These are phyloP conservation scores for Penicillium sp. DNA, from an alignment of 2,329 filamentous ascomycete species.

Conservation along the genomic window DNA sequence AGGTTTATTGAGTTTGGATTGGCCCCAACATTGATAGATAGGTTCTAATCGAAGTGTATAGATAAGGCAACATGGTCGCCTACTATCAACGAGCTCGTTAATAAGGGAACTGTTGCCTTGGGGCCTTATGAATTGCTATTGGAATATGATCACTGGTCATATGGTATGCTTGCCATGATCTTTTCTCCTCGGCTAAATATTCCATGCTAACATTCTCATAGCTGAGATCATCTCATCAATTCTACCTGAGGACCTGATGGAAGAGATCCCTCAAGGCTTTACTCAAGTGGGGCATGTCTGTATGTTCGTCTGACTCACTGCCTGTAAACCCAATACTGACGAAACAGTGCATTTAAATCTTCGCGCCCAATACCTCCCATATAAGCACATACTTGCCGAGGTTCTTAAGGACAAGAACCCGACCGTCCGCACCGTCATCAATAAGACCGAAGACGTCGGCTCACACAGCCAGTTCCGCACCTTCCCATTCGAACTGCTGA, in stretches of 20 bases:
- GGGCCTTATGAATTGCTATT: slow-evolving; percentile 74
- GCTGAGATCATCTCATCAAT: slow-evolving; percentile 81
- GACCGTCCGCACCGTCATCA: slow-evolving; percentile 82
- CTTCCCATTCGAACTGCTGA: slow-evolving; percentile 87
- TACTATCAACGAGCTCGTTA: slow-evolving; percentile 66
- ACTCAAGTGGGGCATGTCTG: slow-evolving; percentile 84
- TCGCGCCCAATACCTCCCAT: slow-evolving; percentile 75
- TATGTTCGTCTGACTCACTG: slow-evolving; percentile 43
- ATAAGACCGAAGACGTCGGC: slow-evolving; percentile 89
- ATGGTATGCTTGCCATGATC: slow-evolving; percentile 55
- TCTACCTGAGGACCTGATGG: slow-evolving; percentile 74
- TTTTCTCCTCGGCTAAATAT: not conserved
- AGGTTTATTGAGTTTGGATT: slow-evolving; percentile 26
- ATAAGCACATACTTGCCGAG: slow-evolving; percentile 81
- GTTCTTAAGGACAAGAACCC: slow-evolving; percentile 89
- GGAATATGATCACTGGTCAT: slow-evolving; percentile 83
- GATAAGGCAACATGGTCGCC: slow-evolving; percentile 74
- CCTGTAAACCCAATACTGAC: slow-evolving; percentile 11
- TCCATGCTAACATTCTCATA: slow-evolving; percentile 34
- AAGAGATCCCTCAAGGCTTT: slow-evolving; percentile 82
- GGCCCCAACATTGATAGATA: not conserved
- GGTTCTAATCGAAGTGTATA: slow-evolving; percentile 35
- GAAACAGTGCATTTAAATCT: slow-evolving; percentile 81
- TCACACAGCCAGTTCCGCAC: slow-evolving; percentile 83
- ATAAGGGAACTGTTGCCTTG: slow-evolving; percentile 66